phyloP scores from a whole-genome alignment of 2,329 filamentous ascomycete species.

The Penicillium sp. region DNA sequence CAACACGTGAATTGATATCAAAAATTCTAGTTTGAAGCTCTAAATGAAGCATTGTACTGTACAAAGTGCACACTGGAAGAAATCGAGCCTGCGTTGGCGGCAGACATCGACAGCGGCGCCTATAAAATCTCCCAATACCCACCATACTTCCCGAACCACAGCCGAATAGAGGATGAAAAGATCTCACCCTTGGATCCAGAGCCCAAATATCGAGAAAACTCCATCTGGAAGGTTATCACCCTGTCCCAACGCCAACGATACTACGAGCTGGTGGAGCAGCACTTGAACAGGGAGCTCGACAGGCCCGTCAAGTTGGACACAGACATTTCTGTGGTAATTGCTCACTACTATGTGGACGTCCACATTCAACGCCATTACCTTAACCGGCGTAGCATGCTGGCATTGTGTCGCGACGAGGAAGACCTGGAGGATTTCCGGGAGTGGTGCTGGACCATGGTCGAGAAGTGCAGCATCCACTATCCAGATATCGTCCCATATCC shows the following conservation, averaged over 20 bases:
- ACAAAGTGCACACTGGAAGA: constrained; percentile 20
- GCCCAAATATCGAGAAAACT: background rate
- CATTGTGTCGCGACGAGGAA: constrained; percentile 29
- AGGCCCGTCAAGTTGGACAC: constrained; percentile 11
- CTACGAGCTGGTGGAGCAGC: constrained; percentile 17
- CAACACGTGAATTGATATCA: too few relatives aligned
- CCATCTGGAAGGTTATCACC: constrained; percentile 18
- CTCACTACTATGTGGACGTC: constrained; percentile 32
- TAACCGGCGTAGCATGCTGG: constrained; percentile 20
- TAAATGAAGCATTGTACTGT: constrained; percentile 29
- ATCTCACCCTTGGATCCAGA: constrained; percentile 16
- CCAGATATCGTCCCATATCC: background rate
- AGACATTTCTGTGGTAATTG: constrained; percentile 20
- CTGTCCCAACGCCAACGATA: constrained; percentile 15
- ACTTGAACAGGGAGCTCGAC: constrained; percentile 13
- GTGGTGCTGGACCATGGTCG: constrained; percentile 26
- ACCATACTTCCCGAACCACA: constrained; percentile 18
- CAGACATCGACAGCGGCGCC: constrained; percentile 16
- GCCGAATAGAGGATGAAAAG: constrained; percentile 7
- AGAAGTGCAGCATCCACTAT: constrained; percentile 2
- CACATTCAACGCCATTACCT: constrained; percentile 35
- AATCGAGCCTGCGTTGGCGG: constrained; percentile 15
- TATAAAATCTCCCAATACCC: constrained; percentile 21
- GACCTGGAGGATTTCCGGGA: constrained; percentile 28
- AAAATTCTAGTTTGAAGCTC: constrained; percentile 17